A percentile compares a stretch with the other conserved stretches of the same genome.
phyloP scores from a whole-genome alignment of 768 basidiomycete genomes.

The Trametes cingulata region DNA sequence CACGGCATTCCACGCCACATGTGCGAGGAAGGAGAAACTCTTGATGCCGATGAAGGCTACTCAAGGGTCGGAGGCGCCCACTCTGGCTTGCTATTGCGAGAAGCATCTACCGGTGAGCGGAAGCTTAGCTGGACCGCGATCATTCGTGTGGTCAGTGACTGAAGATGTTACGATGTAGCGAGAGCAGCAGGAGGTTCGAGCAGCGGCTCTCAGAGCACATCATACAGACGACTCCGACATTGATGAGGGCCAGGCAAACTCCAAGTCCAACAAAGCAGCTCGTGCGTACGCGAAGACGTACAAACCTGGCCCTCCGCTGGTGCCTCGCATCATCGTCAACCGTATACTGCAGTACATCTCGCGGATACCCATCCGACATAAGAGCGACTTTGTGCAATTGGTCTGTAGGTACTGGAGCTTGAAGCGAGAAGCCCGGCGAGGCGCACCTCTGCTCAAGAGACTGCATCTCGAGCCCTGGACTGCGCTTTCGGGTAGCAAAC shows the following conservation, averaged over 20 bases:
- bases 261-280: slow-evolving; percentile 69
- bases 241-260: slow-evolving; percentile 7
- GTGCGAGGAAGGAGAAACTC: slow-evolving; percentile 84
- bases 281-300: slow-evolving; percentile 91
- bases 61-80: slow-evolving; percentile 70
- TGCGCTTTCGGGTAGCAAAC: slow-evolving; percentile 60
- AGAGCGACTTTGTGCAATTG: slow-evolving; percentile 69
- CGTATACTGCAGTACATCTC: slow-evolving; percentile 74
- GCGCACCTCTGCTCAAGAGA: slow-evolving; percentile 90
- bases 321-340: slow-evolving; percentile 83
- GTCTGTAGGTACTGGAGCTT: slow-evolving; percentile 96
- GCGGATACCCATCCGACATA: slow-evolving; percentile 72
- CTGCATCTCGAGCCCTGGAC: slow-evolving; percentile 98
- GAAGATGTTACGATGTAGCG: slow-evolving; percentile 41
- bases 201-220: slow-evolving; percentile 54
- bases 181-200: slow-evolving; percentile 67
- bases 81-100: slow-evolving; percentile 83
- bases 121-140: background rate
- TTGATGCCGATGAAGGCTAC: slow-evolving; percentile 86
- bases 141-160: background rate
- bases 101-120: slow-evolving; percentile 84
- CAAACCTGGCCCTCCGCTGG: slow-evolving; percentile 88
- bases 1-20: slow-evolving; percentile 92
- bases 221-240: slow-evolving; percentile 39
- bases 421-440: slow-evolving; percentile 90